Conservation (phyloP, 371 early-diverging fungal genomes). For the Mortierella sp. region DNA sequence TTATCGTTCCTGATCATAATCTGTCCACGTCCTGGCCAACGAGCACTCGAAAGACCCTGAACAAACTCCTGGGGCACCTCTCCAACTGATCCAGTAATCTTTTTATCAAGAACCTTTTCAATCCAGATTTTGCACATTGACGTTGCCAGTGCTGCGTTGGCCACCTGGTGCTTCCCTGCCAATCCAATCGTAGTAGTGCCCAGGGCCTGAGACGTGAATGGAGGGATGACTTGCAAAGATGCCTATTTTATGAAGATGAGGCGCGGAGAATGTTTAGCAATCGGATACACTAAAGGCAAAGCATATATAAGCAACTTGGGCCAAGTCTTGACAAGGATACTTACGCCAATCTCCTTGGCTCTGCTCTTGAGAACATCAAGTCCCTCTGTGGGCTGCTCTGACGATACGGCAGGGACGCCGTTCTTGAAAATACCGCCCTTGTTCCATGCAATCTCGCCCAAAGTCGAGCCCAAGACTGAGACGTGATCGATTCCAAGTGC, state of each 20-base stretch:
- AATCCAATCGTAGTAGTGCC: constrained; percentile 59
- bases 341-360: constrained; percentile 77
- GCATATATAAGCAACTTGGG: constrained; percentile 11
- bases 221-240: constrained; percentile 26
- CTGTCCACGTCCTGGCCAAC: constrained; percentile 96
- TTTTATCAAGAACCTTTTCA: constrained; percentile 58
- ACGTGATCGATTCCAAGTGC: constrained; percentile 89
- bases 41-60: constrained; percentile 74
- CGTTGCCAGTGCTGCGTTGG: constrained; percentile 88
- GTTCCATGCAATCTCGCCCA: constrained; percentile 93
- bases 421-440: constrained; percentile 94
- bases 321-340: not conserved
- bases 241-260: constrained; percentile 1
- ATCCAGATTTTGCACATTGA: constrained; percentile 79
- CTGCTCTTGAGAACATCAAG: constrained; percentile 77
- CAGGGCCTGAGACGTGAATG: constrained; percentile 40
- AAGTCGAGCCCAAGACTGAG: constrained; percentile 78
- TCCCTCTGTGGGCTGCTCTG: constrained; percentile 81
- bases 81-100: constrained; percentile 36
- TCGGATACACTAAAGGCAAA: not conserved
- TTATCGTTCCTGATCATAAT: constrained; percentile 60
- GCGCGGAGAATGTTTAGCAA: not conserved
- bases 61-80: constrained; percentile 65
- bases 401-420: constrained; percentile 78
- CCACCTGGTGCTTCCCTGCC: constrained; percentile 87